Evolutionary conservation across 1,284 basidiomycete genomes (phyloP), one percentile per base, ranked within the genome.

Genomic region (Ustilago sp.): DNA sequence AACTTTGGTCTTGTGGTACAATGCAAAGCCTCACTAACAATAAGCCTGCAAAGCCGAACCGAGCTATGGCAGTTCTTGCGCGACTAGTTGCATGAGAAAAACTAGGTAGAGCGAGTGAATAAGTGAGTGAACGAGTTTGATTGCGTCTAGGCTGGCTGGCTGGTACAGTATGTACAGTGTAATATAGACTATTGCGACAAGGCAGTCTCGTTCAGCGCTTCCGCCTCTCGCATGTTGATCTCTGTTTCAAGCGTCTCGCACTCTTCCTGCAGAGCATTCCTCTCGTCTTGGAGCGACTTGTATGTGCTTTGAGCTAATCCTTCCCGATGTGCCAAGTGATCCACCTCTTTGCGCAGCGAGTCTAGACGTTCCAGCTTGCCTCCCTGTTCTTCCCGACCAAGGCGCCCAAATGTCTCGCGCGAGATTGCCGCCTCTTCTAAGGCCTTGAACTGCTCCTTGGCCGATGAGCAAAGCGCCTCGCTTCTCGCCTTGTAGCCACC

Each of bases 401-500:
- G 54, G 2, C 76, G 65, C 59, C 71, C 73, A 61, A 83, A 84
- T 8, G 82, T 79, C 39, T 66, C 63, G 41, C 58, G 73, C 58
- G 70, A 70, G 34, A 83, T 60, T 15, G 43, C 47, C 11, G 68
- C 67, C 43, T 83, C 77, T 36, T 65, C 70, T 15, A 83, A 55
- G 48, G 59, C 63, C 34, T 57, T 57, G 50, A 71, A 78, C 4
- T 63, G 65, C 32, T 80, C 69, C 28, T 56, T 58, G 50, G 77
- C 60, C 47, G 74, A 69, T 81, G 90, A 90, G 15, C 89, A 88
- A 8, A 96, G 89, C 50, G 91, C 90, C 78, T 89, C 89, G 48
- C 92, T 91, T 15, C 96, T 90, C 43, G 90, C 90, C 83, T 93
- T 91, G 87, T 99, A 99, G 3, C 97, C 97, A 47, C 95, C 95